These are phyloP conservation scores for Blepharisma japonicum DNA, from an alignment of 73 alveolate species.

Conservation along the genomic window DNA sequence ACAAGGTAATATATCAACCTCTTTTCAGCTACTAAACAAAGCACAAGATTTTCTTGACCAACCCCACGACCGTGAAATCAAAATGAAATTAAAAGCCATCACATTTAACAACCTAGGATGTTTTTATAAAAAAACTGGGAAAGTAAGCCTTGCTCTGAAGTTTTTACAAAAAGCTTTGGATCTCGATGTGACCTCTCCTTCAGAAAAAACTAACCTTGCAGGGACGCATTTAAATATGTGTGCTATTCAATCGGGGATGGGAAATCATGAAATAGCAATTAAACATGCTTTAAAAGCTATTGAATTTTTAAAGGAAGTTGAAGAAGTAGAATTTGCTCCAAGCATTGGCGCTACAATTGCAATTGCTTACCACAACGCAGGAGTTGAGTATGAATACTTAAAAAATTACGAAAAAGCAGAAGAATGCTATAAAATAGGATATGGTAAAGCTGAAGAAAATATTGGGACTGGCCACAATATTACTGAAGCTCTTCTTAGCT, in stretches of 20 bases:
- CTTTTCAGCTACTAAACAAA: not conserved
- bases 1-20: not conserved
- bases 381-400: too few species aligned
- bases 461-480: too few species aligned
- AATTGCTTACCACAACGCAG: too few species aligned
- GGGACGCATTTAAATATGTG: constrained; percentile 34
- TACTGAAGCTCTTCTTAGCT: too few species aligned
- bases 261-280: constrained; percentile 2
- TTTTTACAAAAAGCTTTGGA: constrained; percentile 35
- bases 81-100: constrained; percentile 4
- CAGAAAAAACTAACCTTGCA: constrained; percentile 25
- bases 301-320: not conserved
- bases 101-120: constrained; percentile 43
- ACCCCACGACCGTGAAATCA: not conserved
- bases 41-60: not conserved
- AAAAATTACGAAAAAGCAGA: too few species aligned
- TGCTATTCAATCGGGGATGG: not conserved
- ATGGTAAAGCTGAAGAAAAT: too few species aligned
- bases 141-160: constrained; percentile 32
- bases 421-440: too few species aligned
- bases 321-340: too few species aligned
- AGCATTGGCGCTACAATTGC: too few species aligned
- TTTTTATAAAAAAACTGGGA: constrained; percentile 31
- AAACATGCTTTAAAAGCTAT: constrained; percentile 24
- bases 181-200: constrained; percentile 9